Conservation (phyloP, 805 yeast genomes). For the Starmerella apicola region DNA sequence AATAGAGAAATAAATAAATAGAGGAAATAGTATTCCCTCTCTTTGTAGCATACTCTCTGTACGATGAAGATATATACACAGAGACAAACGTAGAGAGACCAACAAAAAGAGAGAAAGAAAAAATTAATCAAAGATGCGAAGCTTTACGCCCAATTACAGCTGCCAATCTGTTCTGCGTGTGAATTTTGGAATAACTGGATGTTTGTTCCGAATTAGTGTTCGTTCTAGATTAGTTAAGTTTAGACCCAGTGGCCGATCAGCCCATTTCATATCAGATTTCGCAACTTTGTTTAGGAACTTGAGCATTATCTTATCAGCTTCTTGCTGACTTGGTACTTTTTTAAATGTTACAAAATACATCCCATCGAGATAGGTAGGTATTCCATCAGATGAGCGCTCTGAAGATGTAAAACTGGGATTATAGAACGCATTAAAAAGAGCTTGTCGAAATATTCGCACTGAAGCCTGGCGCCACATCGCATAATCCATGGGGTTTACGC, state of each 20-base stretch:
- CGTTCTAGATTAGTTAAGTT: not conserved
- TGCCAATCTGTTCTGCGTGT: not conserved
- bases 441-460: conserved; percentile 10
- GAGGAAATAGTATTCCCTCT: too few species aligned
- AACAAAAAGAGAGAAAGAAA: too few species aligned
- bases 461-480: conserved; percentile 19
- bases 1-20: too few species aligned
- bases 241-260: conserved; percentile 1
- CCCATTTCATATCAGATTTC: conserved; percentile 8
- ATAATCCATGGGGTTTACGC: conserved; percentile 14
- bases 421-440: conserved; percentile 11
- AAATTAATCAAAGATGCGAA: too few species aligned
- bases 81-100: too few species aligned
- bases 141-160: not conserved
- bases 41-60: too few species aligned
- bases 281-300: conserved; percentile 1
- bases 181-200: not conserved
- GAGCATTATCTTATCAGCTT: not conserved
- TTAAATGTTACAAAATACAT: conserved; percentile 13
- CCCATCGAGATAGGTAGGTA: too few species aligned
- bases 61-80: too few species aligned
- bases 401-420: too few species aligned
- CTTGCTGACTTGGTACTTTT: conserved; percentile 7
- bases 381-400: not conserved
- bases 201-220: not conserved